Percentiles rank a stretch among this genome's conserved stretches.
These are phyloP conservation scores for Neonectria sp. DNA, from an alignment of 2,329 filamentous ascomycete genomes.

Conservation along the genomic window DNA sequence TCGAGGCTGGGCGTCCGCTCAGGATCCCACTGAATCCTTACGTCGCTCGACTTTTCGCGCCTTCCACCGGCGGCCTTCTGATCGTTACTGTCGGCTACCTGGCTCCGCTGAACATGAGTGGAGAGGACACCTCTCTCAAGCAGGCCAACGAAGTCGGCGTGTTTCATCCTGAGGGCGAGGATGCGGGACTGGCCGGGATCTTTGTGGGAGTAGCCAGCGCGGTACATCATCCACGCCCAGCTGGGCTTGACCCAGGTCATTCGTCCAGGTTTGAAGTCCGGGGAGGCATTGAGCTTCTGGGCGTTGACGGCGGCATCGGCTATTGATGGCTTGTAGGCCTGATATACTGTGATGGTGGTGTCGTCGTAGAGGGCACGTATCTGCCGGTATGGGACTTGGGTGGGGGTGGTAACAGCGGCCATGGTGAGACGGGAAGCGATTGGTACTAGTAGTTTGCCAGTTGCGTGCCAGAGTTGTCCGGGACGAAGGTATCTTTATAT, in stretches of 20 bases:
- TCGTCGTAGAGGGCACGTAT: conserved; percentile 67
- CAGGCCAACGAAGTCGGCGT: conserved; percentile 63
- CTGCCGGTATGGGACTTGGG: conserved; percentile 58
- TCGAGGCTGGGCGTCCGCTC: conserved; percentile 65
- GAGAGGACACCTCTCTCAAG: conserved; percentile 57
- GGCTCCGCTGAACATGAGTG: conserved; percentile 37
- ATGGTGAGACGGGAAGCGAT: conserved; percentile 24
- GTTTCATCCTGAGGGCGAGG: conserved; percentile 70
- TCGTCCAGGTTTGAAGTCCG: conserved; percentile 65
- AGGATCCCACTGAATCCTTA: conserved; percentile 77
- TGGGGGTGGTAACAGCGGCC: conserved; percentile 28
- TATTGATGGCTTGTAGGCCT: conserved; percentile 70
- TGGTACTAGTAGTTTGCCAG: background rate
- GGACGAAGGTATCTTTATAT: no score
- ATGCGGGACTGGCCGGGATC: conserved; percentile 68
- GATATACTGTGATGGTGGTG: conserved; percentile 72
- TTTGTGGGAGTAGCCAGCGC: conserved; percentile 72
- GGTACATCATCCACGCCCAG: conserved; percentile 77
- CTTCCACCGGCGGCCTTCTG: conserved; percentile 14
- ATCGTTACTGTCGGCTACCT: background rate
- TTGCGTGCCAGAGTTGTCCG: background rate
- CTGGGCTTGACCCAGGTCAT: conserved; percentile 79
- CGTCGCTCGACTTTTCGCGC: conserved; percentile 52
- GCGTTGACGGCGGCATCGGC: conserved; percentile 65
- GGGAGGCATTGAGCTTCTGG: conserved; percentile 68